Evolutionary conservation across 78 protist genomes (phyloP).

Genomic region (Dictyostelium capitatum): DNA sequence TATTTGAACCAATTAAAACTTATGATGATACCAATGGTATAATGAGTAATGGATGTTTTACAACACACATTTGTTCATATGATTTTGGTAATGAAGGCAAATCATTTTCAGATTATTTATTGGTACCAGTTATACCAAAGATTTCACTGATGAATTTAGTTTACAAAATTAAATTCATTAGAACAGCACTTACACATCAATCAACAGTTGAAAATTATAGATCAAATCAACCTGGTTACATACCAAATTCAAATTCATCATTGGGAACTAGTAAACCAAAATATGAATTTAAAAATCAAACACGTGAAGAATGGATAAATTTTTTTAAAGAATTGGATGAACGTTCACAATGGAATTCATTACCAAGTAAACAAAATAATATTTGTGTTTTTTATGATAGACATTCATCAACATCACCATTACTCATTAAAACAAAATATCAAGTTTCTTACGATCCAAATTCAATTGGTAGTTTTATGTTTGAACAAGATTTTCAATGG

Average conservation of each 20-base stretch:
- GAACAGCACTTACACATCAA: background rate
- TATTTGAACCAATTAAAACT: slow-evolving; percentile 44
- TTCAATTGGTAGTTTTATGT: background rate
- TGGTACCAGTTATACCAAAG: slow-evolving; percentile 39
- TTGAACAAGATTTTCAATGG: slow-evolving; percentile 23
- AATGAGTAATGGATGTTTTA: background rate
- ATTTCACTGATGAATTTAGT: slow-evolving; percentile 33
- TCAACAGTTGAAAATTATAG: background rate
- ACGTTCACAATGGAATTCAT: slow-evolving; percentile 4
- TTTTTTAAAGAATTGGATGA: background rate
- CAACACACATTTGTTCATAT: slow-evolving; percentile 48
- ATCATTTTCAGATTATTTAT: slow-evolving; percentile 29
- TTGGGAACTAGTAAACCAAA: background rate
- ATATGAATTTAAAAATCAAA: background rate
- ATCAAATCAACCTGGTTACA: background rate
- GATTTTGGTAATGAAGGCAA: slow-evolving; percentile 25
- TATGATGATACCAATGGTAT: background rate
- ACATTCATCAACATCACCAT: background rate
- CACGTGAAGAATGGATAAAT: slow-evolving; percentile 15
- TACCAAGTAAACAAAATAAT: slow-evolving; percentile 8
- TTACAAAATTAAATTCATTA: slow-evolving; percentile 27
- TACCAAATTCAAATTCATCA: background rate
- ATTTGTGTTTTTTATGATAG: slow-evolving; percentile 17
- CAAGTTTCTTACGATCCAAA: slow-evolving; percentile 11
- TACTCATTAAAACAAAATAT: slow-evolving; percentile 31